A percentile compares a stretch with the other conserved stretches of the same genome.
These are phyloP conservation scores for Microstroma glucosiphilum DNA, from an alignment of 1,284 basidiomycete genomes.

Conservation along the genomic window DNA sequence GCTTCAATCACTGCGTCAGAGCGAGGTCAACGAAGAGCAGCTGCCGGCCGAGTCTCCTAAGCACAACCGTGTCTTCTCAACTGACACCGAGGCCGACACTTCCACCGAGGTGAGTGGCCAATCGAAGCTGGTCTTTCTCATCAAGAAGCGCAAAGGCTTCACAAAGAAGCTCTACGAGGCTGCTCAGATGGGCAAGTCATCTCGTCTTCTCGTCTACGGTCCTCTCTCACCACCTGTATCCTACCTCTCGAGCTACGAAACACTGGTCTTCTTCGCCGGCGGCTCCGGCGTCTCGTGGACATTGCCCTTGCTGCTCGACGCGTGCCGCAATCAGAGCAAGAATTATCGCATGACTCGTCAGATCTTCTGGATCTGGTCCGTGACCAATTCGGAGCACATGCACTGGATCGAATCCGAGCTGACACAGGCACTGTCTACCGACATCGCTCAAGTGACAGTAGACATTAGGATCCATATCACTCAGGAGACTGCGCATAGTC, in stretches of 20 bases:
- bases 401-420: not conserved
- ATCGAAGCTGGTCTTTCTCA: not conserved
- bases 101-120: no score
- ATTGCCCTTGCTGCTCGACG: conserved; percentile 3
- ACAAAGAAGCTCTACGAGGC: not conserved
- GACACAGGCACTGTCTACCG: not conserved
- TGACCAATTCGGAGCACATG: not conserved
- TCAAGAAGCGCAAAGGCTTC: not conserved
- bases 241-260: not conserved
- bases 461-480: not conserved
- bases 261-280: not conserved
- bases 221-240: not conserved
- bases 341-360: not conserved
- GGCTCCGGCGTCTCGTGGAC: not conserved
- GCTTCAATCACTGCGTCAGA: not conserved
- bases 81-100: no score
- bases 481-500: not conserved
- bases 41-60: no score
- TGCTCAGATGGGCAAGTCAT: not conserved
- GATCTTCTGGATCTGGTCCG: conserved; percentile 1
- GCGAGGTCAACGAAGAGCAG: not conserved
- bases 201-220: not conserved
- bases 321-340: not conserved
- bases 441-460: not conserved
- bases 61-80: no score